Evolutionary conservation across 1,139 yeast genomes (phyloP), one percentile per base, ranked within the genome.

Genomic region (Geotrichum bryndzae): DNA sequence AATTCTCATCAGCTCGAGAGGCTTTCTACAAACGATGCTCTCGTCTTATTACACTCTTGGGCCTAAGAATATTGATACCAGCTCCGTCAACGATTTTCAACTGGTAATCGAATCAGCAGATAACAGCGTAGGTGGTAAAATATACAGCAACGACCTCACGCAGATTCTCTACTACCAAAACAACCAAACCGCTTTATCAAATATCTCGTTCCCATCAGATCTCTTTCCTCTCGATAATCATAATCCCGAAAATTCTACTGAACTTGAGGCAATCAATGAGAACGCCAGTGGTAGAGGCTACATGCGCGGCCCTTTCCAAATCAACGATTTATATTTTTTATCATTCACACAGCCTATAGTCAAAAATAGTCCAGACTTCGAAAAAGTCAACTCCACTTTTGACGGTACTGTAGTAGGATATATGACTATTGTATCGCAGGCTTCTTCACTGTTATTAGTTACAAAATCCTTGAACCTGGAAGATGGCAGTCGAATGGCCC

Each of bases 341-440:
- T 69, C 73, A 2, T 60, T 69, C 6, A 69, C 73, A 1, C 58
- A 69, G 15, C 59, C 66, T 11, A 53, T 70, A 13, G 63, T 64
- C n/a, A 67, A 68, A 58, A 70, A 69, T 61, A 69, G 64, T 59
- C 68, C 70, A 10, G 68, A 67, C 41, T 63, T 67, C 41, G 65
- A 65, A 46, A 54, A 59, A 13, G 56, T 57, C 15, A 58, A 63
- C 51, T 33, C 59, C 15, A 53, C 61, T 60, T n/a, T 53, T 29
- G 22, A 60, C 15, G 67, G 66, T 29, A 63, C 61, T n/a, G 61
- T 88, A 3, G 82, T 86, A 0, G 97, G 97, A 0, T 90, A 84
- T 72, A 69, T 90, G 54, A 82, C 96, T 0, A 84, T 89, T 3
- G 75, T 88, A 0, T 80, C 88, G 67, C 79, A 80, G 65, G 91